Conservation (phyloP, 1,284 basidiomycete genomes). For the Tilletia caries region DNA sequence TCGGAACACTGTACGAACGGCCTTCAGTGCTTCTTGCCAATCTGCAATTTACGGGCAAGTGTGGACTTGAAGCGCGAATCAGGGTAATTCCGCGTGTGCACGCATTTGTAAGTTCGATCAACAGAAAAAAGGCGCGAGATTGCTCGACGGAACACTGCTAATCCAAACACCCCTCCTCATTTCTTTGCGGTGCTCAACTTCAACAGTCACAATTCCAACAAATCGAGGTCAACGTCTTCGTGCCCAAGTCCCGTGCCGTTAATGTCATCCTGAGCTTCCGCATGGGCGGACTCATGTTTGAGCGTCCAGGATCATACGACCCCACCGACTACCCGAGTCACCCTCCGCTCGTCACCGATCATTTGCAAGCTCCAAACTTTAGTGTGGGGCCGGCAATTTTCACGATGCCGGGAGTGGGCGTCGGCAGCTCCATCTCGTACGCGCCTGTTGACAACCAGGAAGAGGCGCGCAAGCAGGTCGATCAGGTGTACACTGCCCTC, state of each 20-base stretch:
- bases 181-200: not conserved
- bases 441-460: conserved; percentile 64
- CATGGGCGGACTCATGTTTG: conserved; percentile 19
- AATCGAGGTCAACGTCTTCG: conserved; percentile 34
- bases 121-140: no score
- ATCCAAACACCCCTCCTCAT: no score
- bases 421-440: conserved; percentile 17
- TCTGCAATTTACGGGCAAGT: not conserved
- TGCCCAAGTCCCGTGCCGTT: conserved; percentile 26
- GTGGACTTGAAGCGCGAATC: conserved; percentile 6
- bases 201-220: conserved; percentile 9
- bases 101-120: conserved; percentile 1
- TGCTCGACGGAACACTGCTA: no score
- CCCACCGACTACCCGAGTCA: conserved; percentile 63
- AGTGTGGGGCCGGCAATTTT: conserved; percentile 59
- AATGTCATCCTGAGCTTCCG: conserved; percentile 16
- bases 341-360: conserved; percentile 68
- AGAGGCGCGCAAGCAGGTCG: conserved; percentile 86
- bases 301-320: conserved; percentile 55
- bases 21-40: conserved; percentile 1
- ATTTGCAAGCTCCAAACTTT: conserved; percentile 45
- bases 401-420: conserved; percentile 23
- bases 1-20: conserved; percentile 1
- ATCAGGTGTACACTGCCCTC: conserved; percentile 84
- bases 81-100: conserved; percentile 17